Conservation (phyloP, 148 eudicot genomes). For the Vaccinium vitisidaea region DNA sequence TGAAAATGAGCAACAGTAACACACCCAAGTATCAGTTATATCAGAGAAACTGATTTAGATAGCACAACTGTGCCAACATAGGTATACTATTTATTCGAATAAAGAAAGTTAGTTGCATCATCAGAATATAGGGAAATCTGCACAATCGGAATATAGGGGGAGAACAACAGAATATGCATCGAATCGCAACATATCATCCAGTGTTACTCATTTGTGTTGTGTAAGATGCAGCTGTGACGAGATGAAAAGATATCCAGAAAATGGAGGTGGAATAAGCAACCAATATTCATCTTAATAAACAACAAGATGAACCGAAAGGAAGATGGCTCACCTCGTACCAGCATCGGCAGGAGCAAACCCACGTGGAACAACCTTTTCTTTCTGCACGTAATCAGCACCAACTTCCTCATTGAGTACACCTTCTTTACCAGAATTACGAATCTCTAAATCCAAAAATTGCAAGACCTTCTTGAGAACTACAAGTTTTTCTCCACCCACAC, state of each 20-base stretch:
- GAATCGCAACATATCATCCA: neutral
- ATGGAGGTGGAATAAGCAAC: neutral
- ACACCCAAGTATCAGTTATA: neutral
- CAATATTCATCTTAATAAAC: neutral
- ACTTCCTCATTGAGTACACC: constrained; percentile 91
- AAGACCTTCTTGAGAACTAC: constrained; percentile 49
- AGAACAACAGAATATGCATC: neutral
- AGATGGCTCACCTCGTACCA: constrained; percentile 66
- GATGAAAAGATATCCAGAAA: neutral
- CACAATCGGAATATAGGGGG: too few species aligned
- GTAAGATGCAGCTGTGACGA: neutral
- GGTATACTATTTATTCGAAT: too few species aligned
- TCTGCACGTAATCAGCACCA: constrained; percentile 99
- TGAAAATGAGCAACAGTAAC: neutral
- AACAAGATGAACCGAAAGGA: constrained; percentile 14
- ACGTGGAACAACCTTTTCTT: constrained; percentile 74
- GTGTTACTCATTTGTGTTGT: neutral
- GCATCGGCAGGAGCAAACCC: constrained; percentile 66
- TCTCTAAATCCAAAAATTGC: constrained; percentile 49
- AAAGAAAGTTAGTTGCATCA: neutral
- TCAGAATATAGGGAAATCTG: neutral
- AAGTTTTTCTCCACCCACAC: constrained; percentile 91
- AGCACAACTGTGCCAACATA: neutral
- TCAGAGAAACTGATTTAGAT: neutral
- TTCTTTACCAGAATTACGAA: constrained; percentile 68